phyloP scores from a whole-genome alignment of 331 rosid species.

The Quercus tomentella region DNA sequence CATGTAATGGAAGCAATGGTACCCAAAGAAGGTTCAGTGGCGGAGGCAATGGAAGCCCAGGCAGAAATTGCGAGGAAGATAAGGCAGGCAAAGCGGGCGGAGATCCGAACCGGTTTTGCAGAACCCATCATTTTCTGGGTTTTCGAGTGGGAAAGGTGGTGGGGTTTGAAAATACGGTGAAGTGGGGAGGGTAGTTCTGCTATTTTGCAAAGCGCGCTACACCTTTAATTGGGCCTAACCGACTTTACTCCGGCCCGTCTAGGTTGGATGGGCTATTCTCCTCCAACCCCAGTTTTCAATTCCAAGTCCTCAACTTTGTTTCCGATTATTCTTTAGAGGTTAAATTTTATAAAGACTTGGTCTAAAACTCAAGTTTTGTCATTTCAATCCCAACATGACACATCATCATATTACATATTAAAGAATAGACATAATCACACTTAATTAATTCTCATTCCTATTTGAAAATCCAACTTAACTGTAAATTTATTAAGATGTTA shows the following conservation, averaged over 20 bases:
- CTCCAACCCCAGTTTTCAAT: too few relatives aligned
- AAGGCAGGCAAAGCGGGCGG: slow-evolving; percentile 22
- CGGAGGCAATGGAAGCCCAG: slow-evolving; percentile 19
- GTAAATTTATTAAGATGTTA: too few relatives aligned
- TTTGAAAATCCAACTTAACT: too few relatives aligned
- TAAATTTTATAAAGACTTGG: too few relatives aligned
- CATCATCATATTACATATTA: too few relatives aligned
- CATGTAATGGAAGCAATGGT: slow-evolving; percentile 14
- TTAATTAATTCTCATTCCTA: too few relatives aligned
- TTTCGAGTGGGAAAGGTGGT: slow-evolving; percentile 23
- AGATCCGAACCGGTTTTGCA: slow-evolving; percentile 8
- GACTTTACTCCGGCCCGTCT: background rate
- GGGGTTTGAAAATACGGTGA: slow-evolving; percentile 40
- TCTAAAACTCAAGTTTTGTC: too few relatives aligned
- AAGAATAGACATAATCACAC: too few relatives aligned
- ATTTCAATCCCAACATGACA: too few relatives aligned
- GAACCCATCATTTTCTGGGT: slow-evolving; percentile 19
- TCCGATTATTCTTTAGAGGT: too few relatives aligned
- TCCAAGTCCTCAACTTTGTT: too few relatives aligned
- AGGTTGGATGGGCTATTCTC: too few relatives aligned
- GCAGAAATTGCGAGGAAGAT: slow-evolving; percentile 14
- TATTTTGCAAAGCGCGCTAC: background rate
- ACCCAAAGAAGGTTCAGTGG: slow-evolving; percentile 46
- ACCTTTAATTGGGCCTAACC: background rate
- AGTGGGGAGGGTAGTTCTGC: slow-evolving; percentile 13